A percentile compares a stretch with the other conserved stretches of the same genome.
Conservation (phyloP, 2,329 filamentous ascomycete species). For the Pseudopyrenochaeta lycopersici region DNA sequence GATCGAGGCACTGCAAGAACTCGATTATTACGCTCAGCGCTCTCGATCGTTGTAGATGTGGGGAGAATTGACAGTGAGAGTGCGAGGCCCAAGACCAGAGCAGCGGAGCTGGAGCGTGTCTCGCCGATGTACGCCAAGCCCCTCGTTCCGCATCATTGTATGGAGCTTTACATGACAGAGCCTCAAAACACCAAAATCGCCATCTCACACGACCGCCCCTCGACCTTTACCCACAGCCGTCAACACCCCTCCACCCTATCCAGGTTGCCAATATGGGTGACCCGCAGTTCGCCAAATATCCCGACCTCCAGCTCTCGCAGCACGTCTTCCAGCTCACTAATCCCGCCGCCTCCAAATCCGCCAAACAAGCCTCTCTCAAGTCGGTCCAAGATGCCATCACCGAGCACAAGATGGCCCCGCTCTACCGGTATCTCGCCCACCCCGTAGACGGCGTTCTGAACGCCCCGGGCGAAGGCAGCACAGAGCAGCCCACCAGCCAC, state of each 20-base stretch:
- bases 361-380: slow-evolving; percentile 76
- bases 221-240: slow-evolving; percentile 11
- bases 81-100: no score
- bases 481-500: slow-evolving; percentile 55
- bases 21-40: no score
- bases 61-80: no score
- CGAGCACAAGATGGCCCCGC: slow-evolving; percentile 85
- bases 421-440: slow-evolving; percentile 86
- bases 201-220: slow-evolving; percentile 12
- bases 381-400: slow-evolving; percentile 82
- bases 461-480: slow-evolving; percentile 70
- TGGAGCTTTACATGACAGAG: slow-evolving; percentile 17
- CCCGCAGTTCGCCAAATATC: slow-evolving; percentile 86
- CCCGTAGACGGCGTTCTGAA: slow-evolving; percentile 85
- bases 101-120: slow-evolving; percentile 2
- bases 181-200: slow-evolving; percentile 20
- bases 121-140: slow-evolving; percentile 4
- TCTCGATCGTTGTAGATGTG: no score
- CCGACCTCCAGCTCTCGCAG: slow-evolving; percentile 81
- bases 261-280: slow-evolving; percentile 68
- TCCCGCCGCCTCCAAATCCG: slow-evolving; percentile 71
- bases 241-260: slow-evolving; percentile 8
- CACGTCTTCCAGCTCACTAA: slow-evolving; percentile 89
- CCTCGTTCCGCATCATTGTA: slow-evolving; percentile 16
- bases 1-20: neutral